Evolutionary conservation across 2,329 filamentous ascomycete genomes (phyloP).

Genomic region (Oidium heveae): DNA sequence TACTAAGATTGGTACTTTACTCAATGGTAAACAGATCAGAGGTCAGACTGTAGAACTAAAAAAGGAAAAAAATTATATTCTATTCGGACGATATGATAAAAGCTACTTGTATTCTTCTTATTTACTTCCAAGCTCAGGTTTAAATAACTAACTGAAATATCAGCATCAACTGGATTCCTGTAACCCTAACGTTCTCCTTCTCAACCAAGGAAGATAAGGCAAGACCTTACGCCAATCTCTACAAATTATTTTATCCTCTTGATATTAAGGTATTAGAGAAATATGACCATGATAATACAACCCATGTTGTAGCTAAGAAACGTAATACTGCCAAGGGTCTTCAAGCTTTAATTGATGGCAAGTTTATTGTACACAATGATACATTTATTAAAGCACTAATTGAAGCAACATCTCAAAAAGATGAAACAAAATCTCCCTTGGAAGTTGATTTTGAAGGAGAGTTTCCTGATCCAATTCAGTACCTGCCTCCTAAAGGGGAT

Average conservation of each 20-base stretch:
- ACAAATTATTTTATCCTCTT: conserved; percentile 47
- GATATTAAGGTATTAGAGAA: conserved; percentile 67
- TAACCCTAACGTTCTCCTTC: conserved; percentile 62
- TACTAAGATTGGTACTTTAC: conserved; percentile 62
- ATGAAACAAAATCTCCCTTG: conserved; percentile 22
- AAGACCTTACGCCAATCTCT: conserved; percentile 35
- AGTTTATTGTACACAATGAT: conserved; percentile 41
- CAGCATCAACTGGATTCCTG: conserved; percentile 55
- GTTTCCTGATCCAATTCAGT: conserved; percentile 53
- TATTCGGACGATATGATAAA: conserved; percentile 44
- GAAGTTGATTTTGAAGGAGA: conserved; percentile 55
- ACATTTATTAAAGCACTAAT: conserved; percentile 50
- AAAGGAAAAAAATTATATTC: conserved; percentile 34
- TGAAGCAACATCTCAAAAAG: conserved; percentile 20
- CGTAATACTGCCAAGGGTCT: conserved; percentile 73
- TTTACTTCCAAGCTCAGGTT: too few relatives aligned
- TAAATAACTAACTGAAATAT: neutral
- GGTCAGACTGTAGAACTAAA: conserved; percentile 32
- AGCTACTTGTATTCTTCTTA: conserved; percentile 25
- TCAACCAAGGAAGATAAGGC: conserved; percentile 43
- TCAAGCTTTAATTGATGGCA: conserved; percentile 62
- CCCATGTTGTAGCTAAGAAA: conserved; percentile 72
- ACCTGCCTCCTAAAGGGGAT: conserved; percentile 48
- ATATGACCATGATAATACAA: conserved; percentile 46
- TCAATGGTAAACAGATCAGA: conserved; percentile 50